Percentiles rank a stretch among this genome's conserved stretches.
Evolutionary conservation across 352 stramenopile species (phyloP).

Genomic region (Plasmopara viticola): DNA sequence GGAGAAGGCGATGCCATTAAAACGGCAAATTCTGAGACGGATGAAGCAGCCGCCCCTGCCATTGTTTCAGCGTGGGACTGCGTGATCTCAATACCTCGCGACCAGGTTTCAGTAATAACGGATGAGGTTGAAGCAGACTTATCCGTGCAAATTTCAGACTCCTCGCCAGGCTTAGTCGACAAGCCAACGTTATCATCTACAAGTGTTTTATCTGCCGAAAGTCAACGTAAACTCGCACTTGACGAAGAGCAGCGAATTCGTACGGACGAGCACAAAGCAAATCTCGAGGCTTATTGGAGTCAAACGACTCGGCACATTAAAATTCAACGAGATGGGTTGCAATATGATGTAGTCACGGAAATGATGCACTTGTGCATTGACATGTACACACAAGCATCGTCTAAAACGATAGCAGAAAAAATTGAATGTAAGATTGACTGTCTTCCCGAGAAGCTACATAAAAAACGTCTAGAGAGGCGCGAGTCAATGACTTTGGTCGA

Average conservation of each 20-base stretch:
- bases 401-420: slow-evolving; percentile 8
- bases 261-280: slow-evolving; percentile 17
- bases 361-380: slow-evolving; percentile 36
- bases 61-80: slow-evolving; percentile 21
- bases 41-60: slow-evolving; percentile 7
- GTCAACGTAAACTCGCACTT: slow-evolving; percentile 13
- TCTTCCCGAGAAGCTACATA: slow-evolving; percentile 20
- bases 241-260: slow-evolving; percentile 19
- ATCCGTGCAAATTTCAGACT: slow-evolving; percentile 13
- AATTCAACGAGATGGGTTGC: slow-evolving; percentile 24
- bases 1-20: slow-evolving; percentile 5
- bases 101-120: background rate
- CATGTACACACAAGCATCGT: slow-evolving; percentile 12
- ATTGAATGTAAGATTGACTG: slow-evolving; percentile 14
- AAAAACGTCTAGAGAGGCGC: slow-evolving; percentile 16
- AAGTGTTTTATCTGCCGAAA: slow-evolving; percentile 10
- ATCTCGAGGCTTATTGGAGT: slow-evolving; percentile 16
- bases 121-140: slow-evolving; percentile 3
- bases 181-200: slow-evolving; percentile 6
- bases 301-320: slow-evolving; percentile 24
- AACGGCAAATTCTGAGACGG: slow-evolving; percentile 9
- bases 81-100: slow-evolving; percentile 19
- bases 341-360: slow-evolving; percentile 33
- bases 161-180: slow-evolving; percentile 7
- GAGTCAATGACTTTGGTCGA: slow-evolving; percentile 18